Percentiles rank a stretch among this genome's conserved stretches.
Conservation (phyloP, 306 rosid genomes). For the Lathyrus aphaca region DNA sequence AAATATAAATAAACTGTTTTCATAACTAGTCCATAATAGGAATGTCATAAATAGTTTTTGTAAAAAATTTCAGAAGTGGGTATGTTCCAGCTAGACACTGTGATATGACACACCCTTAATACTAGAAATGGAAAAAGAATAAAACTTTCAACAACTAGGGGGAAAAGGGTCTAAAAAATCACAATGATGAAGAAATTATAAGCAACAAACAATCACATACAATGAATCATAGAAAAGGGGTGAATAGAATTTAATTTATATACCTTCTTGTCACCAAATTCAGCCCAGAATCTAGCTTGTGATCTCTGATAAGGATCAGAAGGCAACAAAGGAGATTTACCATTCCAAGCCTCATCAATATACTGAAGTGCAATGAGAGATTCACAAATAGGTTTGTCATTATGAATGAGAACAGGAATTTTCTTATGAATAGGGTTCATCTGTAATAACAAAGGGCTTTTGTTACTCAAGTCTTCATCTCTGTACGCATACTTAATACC, state of each 20-base stretch:
- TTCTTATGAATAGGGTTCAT: background rate
- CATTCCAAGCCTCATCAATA: conserved; percentile 1
- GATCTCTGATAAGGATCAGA: conserved; percentile 6
- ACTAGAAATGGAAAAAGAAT: no score
- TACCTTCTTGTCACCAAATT: background rate
- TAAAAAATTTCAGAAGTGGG: no score
- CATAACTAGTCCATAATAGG: no score
- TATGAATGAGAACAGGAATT: background rate
- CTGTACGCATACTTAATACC: background rate
- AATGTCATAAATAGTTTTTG: no score
- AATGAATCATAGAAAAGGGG: background rate
- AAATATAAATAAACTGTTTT: no score
- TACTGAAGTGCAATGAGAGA: background rate
- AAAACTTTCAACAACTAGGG: no score
- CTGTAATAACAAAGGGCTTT: background rate
- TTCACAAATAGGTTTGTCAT: background rate
- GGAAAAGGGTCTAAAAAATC: no score
- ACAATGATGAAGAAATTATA: background rate
- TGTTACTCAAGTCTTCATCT: background rate
- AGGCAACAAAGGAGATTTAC: background rate
- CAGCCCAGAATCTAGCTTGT: conserved; percentile 4
- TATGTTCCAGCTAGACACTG: no score
- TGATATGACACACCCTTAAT: no score
- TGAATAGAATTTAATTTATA: background rate
- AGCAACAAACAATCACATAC: background rate